Conservation (phyloP, 176 grass and related monocot species). For the Bromus sterilis region DNA sequence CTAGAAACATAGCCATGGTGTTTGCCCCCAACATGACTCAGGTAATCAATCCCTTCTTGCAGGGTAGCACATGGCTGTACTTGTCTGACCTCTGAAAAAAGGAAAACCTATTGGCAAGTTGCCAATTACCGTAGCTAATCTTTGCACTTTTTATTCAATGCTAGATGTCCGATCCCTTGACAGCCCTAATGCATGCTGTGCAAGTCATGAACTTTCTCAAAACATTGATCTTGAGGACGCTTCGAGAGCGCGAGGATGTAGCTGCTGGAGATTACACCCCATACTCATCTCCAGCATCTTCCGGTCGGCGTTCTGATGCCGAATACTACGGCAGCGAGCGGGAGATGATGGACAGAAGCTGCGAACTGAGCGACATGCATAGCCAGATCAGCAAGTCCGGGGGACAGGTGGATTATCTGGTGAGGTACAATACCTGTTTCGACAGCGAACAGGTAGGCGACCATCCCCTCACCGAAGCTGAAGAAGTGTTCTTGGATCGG, state of each 20-base stretch:
- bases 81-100: not conserved
- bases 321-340: conserved; percentile 33
- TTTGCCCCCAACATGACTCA: conserved; percentile 99
- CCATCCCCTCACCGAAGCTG: conserved; percentile 38
- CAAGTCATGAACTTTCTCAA: conserved; percentile 99
- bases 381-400: conserved; percentile 40
- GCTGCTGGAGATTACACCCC: conserved; percentile 44
- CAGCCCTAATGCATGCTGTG: conserved; percentile 92
- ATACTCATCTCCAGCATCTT: conserved; percentile 60
- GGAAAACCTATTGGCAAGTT: not conserved
- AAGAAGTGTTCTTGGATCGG: conserved; percentile 49
- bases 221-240: conserved; percentile 75
- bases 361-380: conserved; percentile 41
- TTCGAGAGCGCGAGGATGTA: conserved; percentile 63
- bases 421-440: conserved; percentile 51
- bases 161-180: conserved; percentile 98
- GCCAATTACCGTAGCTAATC: not conserved
- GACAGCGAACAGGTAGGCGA: conserved; percentile 41
- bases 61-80: not conserved
- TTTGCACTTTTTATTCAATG: conserved; percentile 21
- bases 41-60: conserved; percentile 38
- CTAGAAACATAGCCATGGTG: conserved; percentile 92
- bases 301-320: not conserved
- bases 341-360: conserved; percentile 44
- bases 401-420: conserved; percentile 31